Base-by-base conservation (phyloP, 2,329 filamentous ascomycete species). In the Rutstroemia sp. region DNA sequence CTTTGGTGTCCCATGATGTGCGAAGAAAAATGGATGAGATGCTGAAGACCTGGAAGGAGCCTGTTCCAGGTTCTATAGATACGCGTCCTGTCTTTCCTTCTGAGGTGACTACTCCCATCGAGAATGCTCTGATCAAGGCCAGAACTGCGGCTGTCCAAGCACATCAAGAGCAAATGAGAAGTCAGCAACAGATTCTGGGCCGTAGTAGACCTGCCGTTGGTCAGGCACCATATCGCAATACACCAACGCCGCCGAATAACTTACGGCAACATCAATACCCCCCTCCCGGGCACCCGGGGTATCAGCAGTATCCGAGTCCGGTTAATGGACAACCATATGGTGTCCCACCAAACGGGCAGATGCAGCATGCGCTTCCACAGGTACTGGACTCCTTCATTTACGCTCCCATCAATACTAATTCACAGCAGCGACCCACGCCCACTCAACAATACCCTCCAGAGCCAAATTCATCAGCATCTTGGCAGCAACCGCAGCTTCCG, bases 41-140 rank as follows among this genome's bases (percentile, higher is more conserved):
- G 87, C 79, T 99, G 65, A 91, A 89, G 72, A 99, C 94, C 0
- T 99, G 94, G 94, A 97, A 96, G 73, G 90, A 96, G 67, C 90
- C 94, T 2, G 91, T 97, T 14, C 91, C 92, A 1, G 94, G 92
- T 49, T 96, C 94, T 14, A 83, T 95, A 70, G 92, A 96, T 67
- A 86, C 86, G n/a, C 83, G 90, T 60, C 92, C 94, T 7, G 92
- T 99, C 52, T 99, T 99, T 69, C 83, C 90, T 27, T 80, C 84
- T 41, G 91, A 97, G 57, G 83, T 92, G 58, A 95, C 92, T 45
- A 83, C 88, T 52, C 89, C 90, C 45, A 97, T 99, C 64, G 94
- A 99, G 72, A 95, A 90, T 72, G 92, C 92, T 51, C 78, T 99
- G 58, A 90, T 94, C 71, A 96, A 94, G 72, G 90, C 88, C 42